Evolutionary conservation across 441 rosid species (phyloP), one percentile per base, ranked within the genome.

Genomic region (Geranium incanum): DNA sequence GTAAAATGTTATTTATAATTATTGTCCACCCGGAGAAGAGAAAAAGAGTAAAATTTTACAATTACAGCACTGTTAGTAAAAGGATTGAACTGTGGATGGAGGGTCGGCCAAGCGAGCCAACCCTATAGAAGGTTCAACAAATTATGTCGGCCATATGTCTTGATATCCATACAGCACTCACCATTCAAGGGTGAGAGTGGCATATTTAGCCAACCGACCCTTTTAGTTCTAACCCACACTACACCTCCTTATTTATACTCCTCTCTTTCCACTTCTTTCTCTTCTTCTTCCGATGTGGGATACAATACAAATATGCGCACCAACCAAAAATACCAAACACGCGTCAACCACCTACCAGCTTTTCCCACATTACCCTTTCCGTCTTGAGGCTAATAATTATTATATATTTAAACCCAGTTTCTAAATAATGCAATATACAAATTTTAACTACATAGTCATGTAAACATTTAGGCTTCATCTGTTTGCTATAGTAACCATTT

Each of bases 181-280:
- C 86, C 92, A 3, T 0, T 15, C 81, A 0, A 66, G 82, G 86
- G 75, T 36, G 87, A 76, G 88, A 70, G 86, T 80, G 87, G 95
- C 97, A 93, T 64, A 93, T 70, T 91, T 93, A 89, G 93, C 98
- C 93, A 88, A 85, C 97, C 91, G 83, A 88, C 97, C 98, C 97
- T 93, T 91, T 93, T 87, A 80, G 79, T 0, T 0, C 0, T 15
- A 6, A 43, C 9, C 11, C 7, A 0, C 0, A 1, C 21, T 5
- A 3, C 3, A 21, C 23, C 3, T 0, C 6, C 0, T 0, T 0
- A 1, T 6, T 13, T 72, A 73, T 79, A 57, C 0, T 15, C 6
- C 11, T 11, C 57, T 3, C 11, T 19, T 13, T 63, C 37, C 12
- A 3, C 21, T 8, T 60, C 23, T n/a, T 0, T 0, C 0, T 3